These are phyloP conservation scores for Prunus salicina DNA, from an alignment of 306 rosid species.

Conservation along the genomic window DNA sequence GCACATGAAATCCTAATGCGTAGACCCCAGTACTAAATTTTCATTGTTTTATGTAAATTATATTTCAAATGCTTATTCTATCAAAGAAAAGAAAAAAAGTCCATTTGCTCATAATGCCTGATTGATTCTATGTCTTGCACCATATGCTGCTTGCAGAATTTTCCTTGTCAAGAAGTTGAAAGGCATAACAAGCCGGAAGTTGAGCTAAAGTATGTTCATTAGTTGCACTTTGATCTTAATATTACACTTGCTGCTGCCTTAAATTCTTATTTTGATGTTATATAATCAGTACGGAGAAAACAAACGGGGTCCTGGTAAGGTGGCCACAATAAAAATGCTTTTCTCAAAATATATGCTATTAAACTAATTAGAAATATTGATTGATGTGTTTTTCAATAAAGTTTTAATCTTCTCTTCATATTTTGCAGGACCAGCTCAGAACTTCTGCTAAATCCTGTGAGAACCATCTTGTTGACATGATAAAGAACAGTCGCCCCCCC, in stretches of 20 bases:
- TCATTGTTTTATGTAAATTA: background rate
- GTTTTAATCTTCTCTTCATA: constrained; percentile 8
- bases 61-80: background rate
- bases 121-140: background rate
- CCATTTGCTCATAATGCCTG: background rate
- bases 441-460: constrained; percentile 88
- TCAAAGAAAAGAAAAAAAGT: background rate
- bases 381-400: background rate
- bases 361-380: background rate
- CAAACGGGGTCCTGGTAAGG: background rate
- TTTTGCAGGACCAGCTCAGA: constrained; percentile 88
- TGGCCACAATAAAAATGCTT: background rate
- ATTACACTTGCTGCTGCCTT: background rate
- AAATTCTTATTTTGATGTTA: background rate
- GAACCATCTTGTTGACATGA: constrained; percentile 27
- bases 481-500: background rate
- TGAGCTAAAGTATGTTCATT: constrained; percentile 69
- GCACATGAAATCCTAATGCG: background rate
- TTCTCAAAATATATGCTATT: background rate
- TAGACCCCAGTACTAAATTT: background rate
- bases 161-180: constrained; percentile 99
- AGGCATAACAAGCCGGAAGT: constrained; percentile 98
- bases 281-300: background rate
- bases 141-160: constrained; percentile 50
- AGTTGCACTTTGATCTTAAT: constrained; percentile 12